Base-by-base conservation (phyloP, 164 flowering plant species). In the Chimonanthus praecox region DNA sequence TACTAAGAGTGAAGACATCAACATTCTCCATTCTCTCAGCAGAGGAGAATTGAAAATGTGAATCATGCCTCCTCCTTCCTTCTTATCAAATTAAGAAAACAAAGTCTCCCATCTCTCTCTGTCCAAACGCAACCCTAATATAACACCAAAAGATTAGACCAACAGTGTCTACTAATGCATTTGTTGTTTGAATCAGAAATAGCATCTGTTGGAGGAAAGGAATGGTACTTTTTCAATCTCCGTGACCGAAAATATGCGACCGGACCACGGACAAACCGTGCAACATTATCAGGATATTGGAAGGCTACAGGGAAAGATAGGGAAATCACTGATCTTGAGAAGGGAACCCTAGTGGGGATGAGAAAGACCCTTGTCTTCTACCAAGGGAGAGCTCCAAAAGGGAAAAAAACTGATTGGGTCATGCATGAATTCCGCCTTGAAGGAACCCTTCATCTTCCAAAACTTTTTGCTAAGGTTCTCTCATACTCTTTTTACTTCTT, bases 301-400 rank as follows among this genome's bases (percentile, higher is more conserved):
- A 91, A 91, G 71, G 93, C 97, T 49, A 91, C 97, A 0, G 97
- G 97, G 2, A 91, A 91, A 63, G 97, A 91, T 73, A 77, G 90
- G 74, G 71, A 84, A 0, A 46, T 91, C 16, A 45, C 61, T 11
- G 72, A 74, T 49, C 47, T 16, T n/a, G 72, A 81, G 0, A 84
- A 71, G 47, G 84, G 87, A 16, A 72, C 63, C 49, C 82, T 88
- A 0, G 92, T 91, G 7, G 97, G 97, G 47, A 91, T 89, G 97
- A 87, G 97, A 68, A 91, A 91, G 64, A 89, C 97, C 7, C 72
- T 91, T 47, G 97, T 91, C 33, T 91, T 91, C 69, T 88, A 91
- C 75, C 80, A 82, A 82, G 93, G 93, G 0, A 82, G 92, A 58
- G 97, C 97, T 1, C 97, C 97, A 33, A 88, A 82, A 69, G 97